Evolutionary conservation across 768 basidiomycete genomes (phyloP).

Genomic region (Chalciporus piperatus): DNA sequence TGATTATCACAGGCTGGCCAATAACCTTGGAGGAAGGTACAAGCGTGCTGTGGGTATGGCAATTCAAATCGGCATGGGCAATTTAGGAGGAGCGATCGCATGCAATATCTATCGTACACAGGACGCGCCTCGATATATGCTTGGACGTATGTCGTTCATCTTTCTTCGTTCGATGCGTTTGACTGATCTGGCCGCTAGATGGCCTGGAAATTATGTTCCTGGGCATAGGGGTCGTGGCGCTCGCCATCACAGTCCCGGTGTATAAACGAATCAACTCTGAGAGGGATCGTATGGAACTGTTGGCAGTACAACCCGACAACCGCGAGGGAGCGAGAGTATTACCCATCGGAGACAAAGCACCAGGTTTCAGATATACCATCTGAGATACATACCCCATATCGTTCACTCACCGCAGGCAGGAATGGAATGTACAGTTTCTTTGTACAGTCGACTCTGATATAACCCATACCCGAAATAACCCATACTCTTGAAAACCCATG

Average conservation of each 20-base stretch:
- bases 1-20: conserved; percentile 44
- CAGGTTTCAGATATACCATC: conserved; percentile 58
- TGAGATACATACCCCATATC: conserved; percentile 12
- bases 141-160: conserved; percentile 48
- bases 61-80: conserved; percentile 49
- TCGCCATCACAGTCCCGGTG: conserved; percentile 45
- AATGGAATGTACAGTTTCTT: too few species aligned
- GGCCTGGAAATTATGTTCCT: conserved; percentile 66
- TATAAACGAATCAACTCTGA: conserved; percentile 57
- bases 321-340: conserved; percentile 1
- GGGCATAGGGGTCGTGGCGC: conserved; percentile 56
- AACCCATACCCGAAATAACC: too few species aligned
- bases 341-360: conserved; percentile 46
- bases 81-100: conserved; percentile 63
- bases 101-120: conserved; percentile 57
- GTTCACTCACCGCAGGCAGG: too few species aligned
- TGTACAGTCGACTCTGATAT: too few species aligned
- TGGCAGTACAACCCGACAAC: conserved; percentile 16
- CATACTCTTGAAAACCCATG: too few species aligned
- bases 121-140: conserved; percentile 57
- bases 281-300: conserved; percentile 37
- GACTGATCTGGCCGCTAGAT: conserved; percentile 35
- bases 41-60: conserved; percentile 71
- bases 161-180: background rate
- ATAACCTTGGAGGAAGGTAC: conserved; percentile 60